Evolutionary conservation across 768 basidiomycete species (phyloP).

Genomic region (Lentinus brumalis): DNA sequence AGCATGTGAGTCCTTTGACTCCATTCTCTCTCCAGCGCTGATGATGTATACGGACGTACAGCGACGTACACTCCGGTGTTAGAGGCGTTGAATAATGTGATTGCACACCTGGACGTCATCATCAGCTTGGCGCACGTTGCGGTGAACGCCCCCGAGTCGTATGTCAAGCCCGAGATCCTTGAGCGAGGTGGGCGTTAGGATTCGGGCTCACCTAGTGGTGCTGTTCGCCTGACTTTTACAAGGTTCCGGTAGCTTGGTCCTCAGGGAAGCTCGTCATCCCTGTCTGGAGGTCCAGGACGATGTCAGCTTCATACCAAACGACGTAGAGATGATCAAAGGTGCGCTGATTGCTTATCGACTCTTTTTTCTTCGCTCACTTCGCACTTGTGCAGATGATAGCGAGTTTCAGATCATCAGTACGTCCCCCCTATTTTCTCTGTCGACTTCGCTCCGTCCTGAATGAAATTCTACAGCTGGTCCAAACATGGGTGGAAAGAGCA

Average conservation of each 20-base stretch:
- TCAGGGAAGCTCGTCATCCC: conserved; percentile 90
- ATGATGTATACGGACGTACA: conserved; percentile 33
- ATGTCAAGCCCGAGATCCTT: conserved; percentile 80
- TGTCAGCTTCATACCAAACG: conserved; percentile 92
- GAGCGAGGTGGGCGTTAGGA: conserved; percentile 61
- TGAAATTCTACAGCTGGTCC: conserved; percentile 68
- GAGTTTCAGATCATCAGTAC: conserved; percentile 95
- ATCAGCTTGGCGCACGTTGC: conserved; percentile 92
- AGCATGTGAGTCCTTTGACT: conserved; percentile 60
- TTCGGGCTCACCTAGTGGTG: not conserved
- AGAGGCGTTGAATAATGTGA: conserved; percentile 76
- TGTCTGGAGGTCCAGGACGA: conserved; percentile 97
- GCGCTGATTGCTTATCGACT: conserved; percentile 6
- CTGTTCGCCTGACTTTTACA: not conserved
- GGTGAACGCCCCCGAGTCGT: conserved; percentile 81
- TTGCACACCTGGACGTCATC: conserved; percentile 92
- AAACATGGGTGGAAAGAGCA: conserved; percentile 99
- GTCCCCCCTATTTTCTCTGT: conserved; percentile 20
- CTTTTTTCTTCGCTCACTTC: not conserved
- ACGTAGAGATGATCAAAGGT: conserved; percentile 93
- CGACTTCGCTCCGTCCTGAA: not conserved
- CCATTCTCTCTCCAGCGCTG: not conserved
- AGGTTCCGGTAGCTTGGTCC: conserved; percentile 80
- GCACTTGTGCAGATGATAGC: conserved; percentile 56
- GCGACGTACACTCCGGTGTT: conserved; percentile 91